Conservation (phyloP, 371 early-diverging fungal genomes). For the Smittium mucronatum region DNA sequence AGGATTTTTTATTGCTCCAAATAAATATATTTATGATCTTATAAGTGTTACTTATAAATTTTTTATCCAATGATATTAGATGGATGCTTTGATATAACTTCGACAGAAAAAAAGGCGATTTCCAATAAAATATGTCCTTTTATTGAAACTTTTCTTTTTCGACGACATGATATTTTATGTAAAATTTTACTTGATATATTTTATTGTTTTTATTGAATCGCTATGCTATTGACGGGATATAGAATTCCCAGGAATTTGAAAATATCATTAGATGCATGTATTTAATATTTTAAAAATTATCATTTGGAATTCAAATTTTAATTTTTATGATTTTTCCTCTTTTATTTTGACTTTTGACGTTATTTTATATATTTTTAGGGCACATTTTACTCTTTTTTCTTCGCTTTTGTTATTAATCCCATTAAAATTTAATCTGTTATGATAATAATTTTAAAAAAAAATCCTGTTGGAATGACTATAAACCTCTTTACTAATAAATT, state of each 20-base stretch:
- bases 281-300: not conserved
- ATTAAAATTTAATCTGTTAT: slow-evolving; percentile 15
- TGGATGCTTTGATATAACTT: not conserved
- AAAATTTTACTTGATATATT: not conserved
- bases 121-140: slow-evolving; percentile 2
- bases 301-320: slow-evolving; percentile 6
- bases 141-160: slow-evolving; percentile 1
- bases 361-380: not conserved
- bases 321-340: slow-evolving; percentile 12
- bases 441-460: slow-evolving; percentile 1
- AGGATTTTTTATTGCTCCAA: slow-evolving; percentile 7
- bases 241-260: slow-evolving; percentile 8
- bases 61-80: slow-evolving; percentile 2
- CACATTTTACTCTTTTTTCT: not conserved
- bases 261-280: not conserved
- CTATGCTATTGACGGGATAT: not conserved
- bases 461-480: not conserved
- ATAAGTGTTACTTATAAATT: not conserved
- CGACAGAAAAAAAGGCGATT: slow-evolving; percentile 2
- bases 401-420: slow-evolving; percentile 2
- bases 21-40: slow-evolving; percentile 8
- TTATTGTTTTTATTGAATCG: not conserved
- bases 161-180: not conserved
- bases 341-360: slow-evolving; percentile 11
- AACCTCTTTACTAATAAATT: not conserved